phyloP scores from a whole-genome alignment of 2,329 filamentous ascomycete genomes.

The Coleophoma cylindrospora region DNA sequence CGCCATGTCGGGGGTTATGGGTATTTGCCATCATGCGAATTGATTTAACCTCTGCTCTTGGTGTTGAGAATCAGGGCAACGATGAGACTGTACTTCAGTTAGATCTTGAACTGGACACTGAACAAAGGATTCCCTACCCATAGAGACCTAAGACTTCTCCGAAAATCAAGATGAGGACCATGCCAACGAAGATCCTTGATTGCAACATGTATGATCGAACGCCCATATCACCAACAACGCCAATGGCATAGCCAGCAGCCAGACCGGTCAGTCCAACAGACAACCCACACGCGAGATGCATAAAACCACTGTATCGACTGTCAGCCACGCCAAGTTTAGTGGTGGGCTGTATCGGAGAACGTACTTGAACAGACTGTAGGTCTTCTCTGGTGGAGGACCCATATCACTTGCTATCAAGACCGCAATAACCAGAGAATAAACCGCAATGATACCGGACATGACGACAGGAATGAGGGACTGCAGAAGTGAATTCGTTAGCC shows the following conservation, averaged over 20 bases:
- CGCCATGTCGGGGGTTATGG: too few relatives aligned
- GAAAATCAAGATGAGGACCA: conserved; percentile 98
- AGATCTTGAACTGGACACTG: too few relatives aligned
- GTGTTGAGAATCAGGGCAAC: conserved; percentile 92
- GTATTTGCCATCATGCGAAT: too few relatives aligned
- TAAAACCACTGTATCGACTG: conserved; percentile 61
- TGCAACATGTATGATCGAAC: conserved; percentile 96
- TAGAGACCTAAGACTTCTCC: conserved; percentile 96
- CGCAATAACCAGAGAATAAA: conserved; percentile 94
- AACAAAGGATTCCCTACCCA: conserved; percentile 55
- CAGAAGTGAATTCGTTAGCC: conserved; percentile 1
- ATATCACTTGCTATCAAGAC: conserved; percentile 94
- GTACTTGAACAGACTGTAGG: conserved; percentile 82
- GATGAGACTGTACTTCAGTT: conserved; percentile 59
- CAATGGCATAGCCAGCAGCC: conserved; percentile 94
- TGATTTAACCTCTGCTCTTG: conserved; percentile 40
- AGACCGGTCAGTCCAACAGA: conserved; percentile 90
- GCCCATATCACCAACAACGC: conserved; percentile 89
- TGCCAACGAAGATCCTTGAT: conserved; percentile 92
- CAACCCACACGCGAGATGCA: conserved; percentile 88
- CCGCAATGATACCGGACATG: conserved; percentile 99
- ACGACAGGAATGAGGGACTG: conserved; percentile 83
- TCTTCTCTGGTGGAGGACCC: conserved; percentile 57
- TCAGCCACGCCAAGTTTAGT: conserved; percentile 5
- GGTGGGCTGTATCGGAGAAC: conserved; percentile 18